Percentiles rank a stretch among this genome's conserved stretches.
phyloP scores from a whole-genome alignment of 495 filamentous ascomycete species.

The Xylaria cubensis region DNA sequence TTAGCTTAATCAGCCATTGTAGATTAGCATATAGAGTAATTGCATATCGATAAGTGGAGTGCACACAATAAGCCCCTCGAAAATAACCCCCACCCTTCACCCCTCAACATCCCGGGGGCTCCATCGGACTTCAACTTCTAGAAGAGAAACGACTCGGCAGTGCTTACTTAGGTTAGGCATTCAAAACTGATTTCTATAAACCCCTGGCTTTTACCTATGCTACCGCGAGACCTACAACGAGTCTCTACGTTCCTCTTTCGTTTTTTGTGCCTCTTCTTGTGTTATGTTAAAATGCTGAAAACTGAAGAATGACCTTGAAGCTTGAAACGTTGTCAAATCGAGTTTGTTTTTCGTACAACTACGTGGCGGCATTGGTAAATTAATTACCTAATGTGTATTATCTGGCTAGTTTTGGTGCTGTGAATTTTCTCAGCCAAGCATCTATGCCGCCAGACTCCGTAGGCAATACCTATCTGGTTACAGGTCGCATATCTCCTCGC shows the following conservation, averaged over 20 bases:
- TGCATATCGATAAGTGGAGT: constrained; percentile 21
- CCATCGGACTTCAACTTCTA: constrained; percentile 7
- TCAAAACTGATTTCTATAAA: neutral
- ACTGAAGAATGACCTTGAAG: neutral
- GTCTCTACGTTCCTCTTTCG: neutral
- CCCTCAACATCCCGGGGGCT: neutral
- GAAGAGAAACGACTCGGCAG: neutral
- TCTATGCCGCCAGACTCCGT: neutral
- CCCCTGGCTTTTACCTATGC: neutral
- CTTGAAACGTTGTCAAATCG: neutral
- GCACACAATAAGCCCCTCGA: neutral
- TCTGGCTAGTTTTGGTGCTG: too few species aligned
- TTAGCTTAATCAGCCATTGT: neutral
- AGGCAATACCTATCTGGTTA: neutral
- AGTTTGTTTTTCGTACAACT: neutral
- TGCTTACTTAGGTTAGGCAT: constrained; percentile 2
- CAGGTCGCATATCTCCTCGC: neutral
- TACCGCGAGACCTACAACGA: neutral
- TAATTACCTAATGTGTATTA: neutral
- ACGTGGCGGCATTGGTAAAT: neutral
- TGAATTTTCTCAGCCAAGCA: neutral
- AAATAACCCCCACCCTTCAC: neutral
- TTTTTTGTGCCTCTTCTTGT: neutral
- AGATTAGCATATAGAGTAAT: neutral
- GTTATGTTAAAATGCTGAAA: neutral